Evolutionary conservation across 192 early-diverging fungal species (phyloP).

Genomic region (Ambispora gerdemannii): DNA sequence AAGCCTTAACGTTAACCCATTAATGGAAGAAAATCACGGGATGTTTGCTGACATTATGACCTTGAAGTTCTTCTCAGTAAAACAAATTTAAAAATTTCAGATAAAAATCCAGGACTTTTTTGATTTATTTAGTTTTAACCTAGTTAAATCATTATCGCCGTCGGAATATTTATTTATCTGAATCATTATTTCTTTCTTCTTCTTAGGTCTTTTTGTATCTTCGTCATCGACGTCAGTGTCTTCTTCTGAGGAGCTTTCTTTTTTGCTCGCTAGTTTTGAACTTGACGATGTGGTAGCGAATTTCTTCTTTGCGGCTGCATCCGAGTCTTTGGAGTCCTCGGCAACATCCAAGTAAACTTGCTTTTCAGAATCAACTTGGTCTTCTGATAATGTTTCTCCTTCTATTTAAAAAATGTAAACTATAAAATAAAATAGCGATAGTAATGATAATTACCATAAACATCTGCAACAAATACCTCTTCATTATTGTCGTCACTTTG

Average conservation of each 20-base stretch:
- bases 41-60: too few relatives aligned
- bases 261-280: neutral
- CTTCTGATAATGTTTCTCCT: neutral
- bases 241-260: neutral
- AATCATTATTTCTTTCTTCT: neutral
- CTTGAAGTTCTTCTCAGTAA: constrained; percentile 49
- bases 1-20: too few relatives aligned
- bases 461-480: neutral
- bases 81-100: neutral
- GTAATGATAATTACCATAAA: neutral
- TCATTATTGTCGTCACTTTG: neutral
- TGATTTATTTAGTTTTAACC: neutral
- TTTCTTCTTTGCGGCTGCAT: neutral
- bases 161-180: neutral
- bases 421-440: too few relatives aligned
- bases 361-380: neutral
- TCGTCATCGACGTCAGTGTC: neutral
- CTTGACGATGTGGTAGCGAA: neutral
- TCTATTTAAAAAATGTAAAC: too few relatives aligned
- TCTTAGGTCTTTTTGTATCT: constrained; percentile 2
- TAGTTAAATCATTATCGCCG: neutral
- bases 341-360: neutral
- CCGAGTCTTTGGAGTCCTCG: neutral
- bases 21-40: too few relatives aligned
- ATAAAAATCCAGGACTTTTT: neutral